Percentiles rank a stretch among this genome's conserved stretches.
Evolutionary conservation across 345 rosid genomes (phyloP).

Genomic region (Xanthoceras sorbifolium): DNA sequence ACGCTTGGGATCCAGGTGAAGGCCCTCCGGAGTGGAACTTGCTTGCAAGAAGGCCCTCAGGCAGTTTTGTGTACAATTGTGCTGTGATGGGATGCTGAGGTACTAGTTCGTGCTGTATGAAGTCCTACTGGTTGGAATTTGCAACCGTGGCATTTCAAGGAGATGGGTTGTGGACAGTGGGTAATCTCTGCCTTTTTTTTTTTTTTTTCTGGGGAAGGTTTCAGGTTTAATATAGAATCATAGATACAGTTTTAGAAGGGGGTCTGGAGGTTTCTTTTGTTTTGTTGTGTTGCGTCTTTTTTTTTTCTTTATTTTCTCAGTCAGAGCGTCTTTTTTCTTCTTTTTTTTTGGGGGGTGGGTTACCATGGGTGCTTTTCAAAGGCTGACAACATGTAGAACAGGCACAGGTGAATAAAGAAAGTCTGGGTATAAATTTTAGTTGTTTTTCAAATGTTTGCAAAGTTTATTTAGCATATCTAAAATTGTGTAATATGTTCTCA

Average conservation of each 20-base stretch:
- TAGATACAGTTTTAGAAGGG: constrained; percentile 23
- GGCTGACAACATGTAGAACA: constrained; percentile 32
- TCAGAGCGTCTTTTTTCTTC: not conserved
- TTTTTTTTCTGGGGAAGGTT: constrained; percentile 31
- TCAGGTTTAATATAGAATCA: constrained; percentile 29
- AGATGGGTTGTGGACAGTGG: constrained; percentile 29
- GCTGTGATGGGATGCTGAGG: constrained; percentile 83
- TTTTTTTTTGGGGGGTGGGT: constrained; percentile 5
- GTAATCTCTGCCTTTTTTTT: constrained; percentile 33
- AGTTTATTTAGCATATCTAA: constrained; percentile 2
- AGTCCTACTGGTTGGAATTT: constrained; percentile 9
- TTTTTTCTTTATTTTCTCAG: not conserved
- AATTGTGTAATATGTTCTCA: constrained; percentile 1
- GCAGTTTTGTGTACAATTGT: constrained; percentile 75
- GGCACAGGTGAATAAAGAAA: constrained; percentile 39
- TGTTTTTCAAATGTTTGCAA: constrained; percentile 10
- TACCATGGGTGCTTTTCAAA: constrained; percentile 22
- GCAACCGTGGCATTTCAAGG: constrained; percentile 20
- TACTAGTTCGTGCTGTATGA: constrained; percentile 13
- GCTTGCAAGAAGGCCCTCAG: constrained; percentile 52
- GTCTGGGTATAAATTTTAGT: constrained; percentile 19
- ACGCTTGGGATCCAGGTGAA: constrained; percentile 69
- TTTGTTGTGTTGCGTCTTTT: constrained; percentile 15
- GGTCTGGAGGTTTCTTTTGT: constrained; percentile 17
- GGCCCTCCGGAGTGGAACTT: constrained; percentile 62